These are phyloP conservation scores for Ceratocystis huliohia DNA, from an alignment of 2,329 filamentous ascomycete genomes.

Conservation along the genomic window DNA sequence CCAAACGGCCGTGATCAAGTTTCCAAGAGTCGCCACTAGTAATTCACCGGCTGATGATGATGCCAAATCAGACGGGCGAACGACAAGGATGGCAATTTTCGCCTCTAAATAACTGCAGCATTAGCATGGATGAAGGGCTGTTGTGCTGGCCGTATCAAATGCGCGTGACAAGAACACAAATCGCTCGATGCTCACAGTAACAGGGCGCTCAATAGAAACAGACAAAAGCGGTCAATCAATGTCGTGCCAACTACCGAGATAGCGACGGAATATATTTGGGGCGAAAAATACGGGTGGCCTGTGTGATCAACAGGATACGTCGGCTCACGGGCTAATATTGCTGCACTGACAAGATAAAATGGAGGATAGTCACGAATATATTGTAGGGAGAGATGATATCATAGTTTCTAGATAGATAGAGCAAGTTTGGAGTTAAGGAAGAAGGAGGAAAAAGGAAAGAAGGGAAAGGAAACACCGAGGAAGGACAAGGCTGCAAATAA, in stretches of 20 bases:
- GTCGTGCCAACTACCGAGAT: not conserved
- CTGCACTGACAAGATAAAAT: not conserved
- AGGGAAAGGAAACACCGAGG: not conserved
- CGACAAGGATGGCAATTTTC: not conserved
- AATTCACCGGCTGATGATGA: no score
- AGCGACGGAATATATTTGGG: not conserved
- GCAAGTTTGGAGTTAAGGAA: not conserved
- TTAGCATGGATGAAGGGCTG: not conserved
- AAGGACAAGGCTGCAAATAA: not conserved
- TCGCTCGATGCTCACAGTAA: not conserved
- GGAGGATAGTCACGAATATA: not conserved
- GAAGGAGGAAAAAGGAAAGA: constrained; percentile 25
- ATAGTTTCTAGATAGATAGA: not conserved
- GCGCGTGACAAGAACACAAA: not conserved
- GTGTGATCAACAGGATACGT: not conserved
- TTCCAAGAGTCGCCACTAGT: no score
- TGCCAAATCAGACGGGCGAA: not conserved
- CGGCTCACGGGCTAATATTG: not conserved
- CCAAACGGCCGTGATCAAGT: no score
- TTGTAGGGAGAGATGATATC: not conserved
- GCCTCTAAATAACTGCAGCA: not conserved
- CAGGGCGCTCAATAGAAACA: not conserved
- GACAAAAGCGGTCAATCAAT: not conserved
- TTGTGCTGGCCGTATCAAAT: not conserved
- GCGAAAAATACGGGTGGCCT: not conserved